Base-by-base conservation (phyloP, 306 rosid genomes). In the Dryas drummondii region DNA sequence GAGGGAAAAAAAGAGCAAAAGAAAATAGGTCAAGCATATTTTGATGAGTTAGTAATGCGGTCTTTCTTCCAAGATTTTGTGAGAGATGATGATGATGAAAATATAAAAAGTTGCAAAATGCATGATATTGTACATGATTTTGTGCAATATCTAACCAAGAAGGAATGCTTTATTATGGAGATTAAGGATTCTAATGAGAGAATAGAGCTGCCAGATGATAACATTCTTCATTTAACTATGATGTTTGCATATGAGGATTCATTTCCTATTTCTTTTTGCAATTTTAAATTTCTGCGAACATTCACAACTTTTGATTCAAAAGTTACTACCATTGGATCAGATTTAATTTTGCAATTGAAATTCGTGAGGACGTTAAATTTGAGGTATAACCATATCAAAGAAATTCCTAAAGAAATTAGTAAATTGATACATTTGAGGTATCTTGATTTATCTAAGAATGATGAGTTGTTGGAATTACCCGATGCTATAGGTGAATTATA, bases 381-480 rank as follows among this genome's bases (percentile, higher is more conserved):
- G 74, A 60, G 58, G 41, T 2, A 42, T 26, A 46, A 17, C 16
- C 2, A 32, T 14, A 7, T 74, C 19, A 12, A 6, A 65, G 27
- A 41, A 9, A 40, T 42, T 4, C 55, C 54, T 9, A 14, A 37
- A 5, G 6, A 62, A 4, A 37, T 75, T 41, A 26, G 62, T 6
- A 16, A 42, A 7, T 52, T 76, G 53, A 44, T 54, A 40, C 74
- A 76, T 68, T 58, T 76, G 61, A 68, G 80, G 68, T 76, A 50
- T 76, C 69, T 76, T 2, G 52, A 76, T 32, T 14, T 76, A 7
- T 68, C 74, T 15, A 0, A 9, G 4, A 68, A 51, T 8, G 4
- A 0, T 12, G 4, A 27, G 7, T 58, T 76, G 68, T 19, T 6
- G 11, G 46, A 10, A 9, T 59, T 76, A 61, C 80, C 80, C 1